These are phyloP conservation scores for Colletotrichum theobromicola DNA, from an alignment of 2,329 filamentous ascomycete genomes.

Conservation along the genomic window DNA sequence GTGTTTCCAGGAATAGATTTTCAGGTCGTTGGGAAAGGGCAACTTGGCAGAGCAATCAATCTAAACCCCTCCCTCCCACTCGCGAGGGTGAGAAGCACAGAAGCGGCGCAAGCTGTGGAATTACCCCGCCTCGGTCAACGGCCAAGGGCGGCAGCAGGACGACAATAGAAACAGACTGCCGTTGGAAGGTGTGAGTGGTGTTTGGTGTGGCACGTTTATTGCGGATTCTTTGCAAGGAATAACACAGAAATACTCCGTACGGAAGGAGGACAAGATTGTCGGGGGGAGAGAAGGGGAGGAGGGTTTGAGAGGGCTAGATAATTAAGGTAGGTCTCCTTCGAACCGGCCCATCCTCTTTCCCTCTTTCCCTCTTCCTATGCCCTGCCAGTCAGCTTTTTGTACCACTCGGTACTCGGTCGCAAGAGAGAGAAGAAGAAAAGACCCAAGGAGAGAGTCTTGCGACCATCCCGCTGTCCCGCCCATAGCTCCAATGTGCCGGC, in stretches of 20 bases:
- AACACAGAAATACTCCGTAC: not conserved
- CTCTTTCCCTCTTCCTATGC: not conserved
- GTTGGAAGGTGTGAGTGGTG: not conserved
- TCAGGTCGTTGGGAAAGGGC: not conserved
- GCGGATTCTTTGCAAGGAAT: not conserved
- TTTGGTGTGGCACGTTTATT: conserved; percentile 1
- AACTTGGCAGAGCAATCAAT: not conserved
- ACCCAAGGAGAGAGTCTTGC: not conserved
- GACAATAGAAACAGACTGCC: not conserved
- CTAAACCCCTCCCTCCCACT: not conserved
- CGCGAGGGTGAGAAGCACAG: not conserved
- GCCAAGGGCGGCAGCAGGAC: conserved; percentile 16
- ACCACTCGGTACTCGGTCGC: not conserved
- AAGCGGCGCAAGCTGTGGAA: conserved; percentile 3
- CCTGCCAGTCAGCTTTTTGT: conserved; percentile 1
- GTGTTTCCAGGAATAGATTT: conserved; percentile 3
- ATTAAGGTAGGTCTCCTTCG: not conserved
- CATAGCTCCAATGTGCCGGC: not conserved
- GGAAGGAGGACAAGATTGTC: not conserved
- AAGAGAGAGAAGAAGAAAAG: not conserved
- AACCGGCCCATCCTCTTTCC: not conserved
- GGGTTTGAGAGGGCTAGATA: not conserved
- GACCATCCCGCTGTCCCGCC: not conserved
- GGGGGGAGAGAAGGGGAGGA: not conserved
- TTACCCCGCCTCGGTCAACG: conserved; percentile 19